Conservation (phyloP, 768 basidiomycete genomes). For the Leccinum sublutescens region DNA sequence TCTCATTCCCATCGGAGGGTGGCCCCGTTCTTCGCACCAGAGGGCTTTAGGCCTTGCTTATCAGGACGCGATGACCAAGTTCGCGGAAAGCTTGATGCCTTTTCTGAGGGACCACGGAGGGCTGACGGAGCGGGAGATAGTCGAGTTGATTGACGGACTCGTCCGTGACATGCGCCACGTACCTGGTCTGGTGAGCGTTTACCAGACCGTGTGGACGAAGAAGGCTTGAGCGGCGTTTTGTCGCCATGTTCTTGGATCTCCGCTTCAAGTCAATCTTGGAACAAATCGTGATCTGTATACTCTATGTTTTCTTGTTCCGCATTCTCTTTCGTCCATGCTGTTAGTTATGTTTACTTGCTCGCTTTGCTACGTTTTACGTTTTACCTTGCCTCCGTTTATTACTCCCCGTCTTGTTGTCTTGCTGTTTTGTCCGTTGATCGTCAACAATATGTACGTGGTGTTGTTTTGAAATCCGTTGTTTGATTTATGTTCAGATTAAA, state of each 20-base stretch:
- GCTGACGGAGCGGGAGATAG: slow-evolving; percentile 36
- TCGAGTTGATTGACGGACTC: slow-evolving; percentile 40
- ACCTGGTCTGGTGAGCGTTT: slow-evolving; percentile 47
- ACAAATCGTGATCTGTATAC: neutral
- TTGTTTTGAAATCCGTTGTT: slow-evolving; percentile 1
- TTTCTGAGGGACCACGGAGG: slow-evolving; percentile 44
- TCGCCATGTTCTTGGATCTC: neutral
- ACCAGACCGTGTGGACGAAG: slow-evolving; percentile 50
- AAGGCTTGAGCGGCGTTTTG: slow-evolving; percentile 19
- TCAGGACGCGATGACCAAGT: slow-evolving; percentile 39
- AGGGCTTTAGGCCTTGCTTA: slow-evolving; percentile 42
- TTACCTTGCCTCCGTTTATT: neutral
- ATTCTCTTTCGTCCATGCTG: neutral
- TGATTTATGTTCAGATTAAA: neutral
- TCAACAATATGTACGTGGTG: neutral
- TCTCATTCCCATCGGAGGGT: slow-evolving; percentile 57
- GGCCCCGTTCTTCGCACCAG: slow-evolving; percentile 40
- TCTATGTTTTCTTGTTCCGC: neutral
- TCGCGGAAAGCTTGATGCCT: slow-evolving; percentile 48
- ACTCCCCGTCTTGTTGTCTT: neutral
- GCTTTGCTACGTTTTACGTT: neutral
- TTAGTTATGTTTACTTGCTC: neutral
- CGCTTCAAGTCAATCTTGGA: neutral
- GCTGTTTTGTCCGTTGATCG: neutral
- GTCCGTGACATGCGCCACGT: slow-evolving; percentile 46